Evolutionary conservation across 2,329 filamentous ascomycete genomes (phyloP), one percentile per base, ranked within the genome.

Genomic region (Beauveria medogensis): DNA sequence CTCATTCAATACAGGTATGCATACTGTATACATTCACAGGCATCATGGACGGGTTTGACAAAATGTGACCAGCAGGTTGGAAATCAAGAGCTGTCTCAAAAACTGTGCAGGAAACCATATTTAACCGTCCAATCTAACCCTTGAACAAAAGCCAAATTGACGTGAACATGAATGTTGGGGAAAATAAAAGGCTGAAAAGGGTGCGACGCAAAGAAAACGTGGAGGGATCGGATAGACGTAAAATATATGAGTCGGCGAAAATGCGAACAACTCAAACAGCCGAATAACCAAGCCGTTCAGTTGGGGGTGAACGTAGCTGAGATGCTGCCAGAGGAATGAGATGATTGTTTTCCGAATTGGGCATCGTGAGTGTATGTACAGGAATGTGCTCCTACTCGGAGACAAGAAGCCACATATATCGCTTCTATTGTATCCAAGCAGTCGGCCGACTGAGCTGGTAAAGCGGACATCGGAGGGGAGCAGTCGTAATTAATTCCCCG

Each of bases 111-210:
- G 7, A 34, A 59, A 28, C 37, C 47, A 40, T 44, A 44, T 43
- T 52, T 28, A 20, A 44, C 47, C 56, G 18, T 59, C 34, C 22
- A 26, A 59, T 52, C 56, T 52, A 59, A 44, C 47, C 54, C 43
- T 57, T 57, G 55, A 48, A n/a, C 14, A 34, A 26, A 54, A 67
- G 63, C 47, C 67, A 69, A 46, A 43, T 52, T 59, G 56, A 52
- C 48, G 44, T 59, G 37, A 48, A 59, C 56, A 59, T 40, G 43
- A 59, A 37, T 51, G 37, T 30, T 41, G 44, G 34, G 34, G 14
- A 37, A 48, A 59, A 62, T 16, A 62, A 34, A 47, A 56, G 34
- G 26, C n/a, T 14, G 50, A 52, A 53, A 50, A 53, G 34, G 37
- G 37, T 41, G 44, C 22, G 34, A 55, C 34, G 48, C 20, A 59